Conservation (phyloP, 176 grass and related monocot genomes). For the Oryza glaberrima region DNA sequence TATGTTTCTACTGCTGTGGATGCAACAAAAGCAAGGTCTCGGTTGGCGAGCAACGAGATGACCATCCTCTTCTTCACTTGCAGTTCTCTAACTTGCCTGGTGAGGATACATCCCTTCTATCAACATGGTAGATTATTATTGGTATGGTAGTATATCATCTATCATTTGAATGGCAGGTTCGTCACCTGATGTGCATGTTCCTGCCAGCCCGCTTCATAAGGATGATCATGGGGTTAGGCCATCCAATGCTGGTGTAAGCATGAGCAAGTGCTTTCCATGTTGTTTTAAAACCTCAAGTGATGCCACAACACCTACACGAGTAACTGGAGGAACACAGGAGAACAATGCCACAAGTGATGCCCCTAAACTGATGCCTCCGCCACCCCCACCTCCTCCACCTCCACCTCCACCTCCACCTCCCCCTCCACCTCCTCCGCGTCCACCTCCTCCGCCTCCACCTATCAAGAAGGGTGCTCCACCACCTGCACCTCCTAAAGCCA, state of each 20-base stretch:
- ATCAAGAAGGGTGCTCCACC: constrained; percentile 31
- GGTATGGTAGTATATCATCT: neutral
- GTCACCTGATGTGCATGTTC: neutral
- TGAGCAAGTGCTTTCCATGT: constrained; percentile 46
- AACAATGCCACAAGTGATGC: constrained; percentile 30
- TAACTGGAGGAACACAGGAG: constrained; percentile 33
- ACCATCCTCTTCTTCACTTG: constrained; percentile 55
- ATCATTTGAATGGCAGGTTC: constrained; percentile 30
- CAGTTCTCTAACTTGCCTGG: constrained; percentile 36
- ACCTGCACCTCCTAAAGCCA: constrained; percentile 40
- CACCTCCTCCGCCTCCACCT: constrained; percentile 32
- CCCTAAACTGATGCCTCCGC: constrained; percentile 37
- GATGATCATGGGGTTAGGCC: constrained; percentile 18
- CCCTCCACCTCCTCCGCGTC: constrained; percentile 26
- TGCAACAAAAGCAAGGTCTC: constrained; percentile 63
- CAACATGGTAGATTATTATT: constrained; percentile 1
- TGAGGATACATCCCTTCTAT: constrained; percentile 25
- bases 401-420: constrained; percentile 26
- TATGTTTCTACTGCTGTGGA: constrained; percentile 57
- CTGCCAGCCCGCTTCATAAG: constrained; percentile 32
- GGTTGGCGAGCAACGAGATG: constrained; percentile 49
- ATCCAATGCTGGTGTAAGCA: constrained; percentile 22
- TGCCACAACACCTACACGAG: constrained; percentile 1
- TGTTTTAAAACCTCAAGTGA: constrained; percentile 40
- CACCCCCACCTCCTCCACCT: neutral